These are phyloP conservation scores for Juglanconis sp. DNA, from an alignment of 2,329 filamentous ascomycete genomes.

Conservation along the genomic window DNA sequence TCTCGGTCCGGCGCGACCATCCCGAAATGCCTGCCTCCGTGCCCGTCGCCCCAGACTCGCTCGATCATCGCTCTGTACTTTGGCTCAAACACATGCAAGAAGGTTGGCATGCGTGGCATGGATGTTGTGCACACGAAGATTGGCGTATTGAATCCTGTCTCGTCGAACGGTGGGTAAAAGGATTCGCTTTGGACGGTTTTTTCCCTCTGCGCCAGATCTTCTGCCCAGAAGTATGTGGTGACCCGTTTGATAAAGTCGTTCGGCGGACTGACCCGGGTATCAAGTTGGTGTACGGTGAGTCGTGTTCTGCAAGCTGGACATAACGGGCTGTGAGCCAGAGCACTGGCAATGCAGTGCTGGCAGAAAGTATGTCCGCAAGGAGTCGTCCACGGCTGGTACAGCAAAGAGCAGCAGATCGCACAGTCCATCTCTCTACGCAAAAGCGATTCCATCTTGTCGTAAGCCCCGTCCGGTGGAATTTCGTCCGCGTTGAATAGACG, in stretches of 20 bases:
- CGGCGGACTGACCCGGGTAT: conserved; percentile 40
- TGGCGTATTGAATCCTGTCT: conserved; percentile 59
- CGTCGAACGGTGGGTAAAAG: conserved; percentile 36
- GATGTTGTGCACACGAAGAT: conserved; percentile 81
- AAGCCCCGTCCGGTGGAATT: conserved; percentile 32
- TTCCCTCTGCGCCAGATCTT: conserved; percentile 57
- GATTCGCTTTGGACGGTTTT: conserved; percentile 57
- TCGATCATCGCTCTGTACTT: conserved; percentile 87
- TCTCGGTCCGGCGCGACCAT: conserved; percentile 72
- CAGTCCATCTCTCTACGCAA: conserved; percentile 76
- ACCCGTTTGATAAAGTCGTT: conserved; percentile 65
- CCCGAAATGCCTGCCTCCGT: conserved; percentile 73
- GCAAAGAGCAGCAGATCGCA: conserved; percentile 79
- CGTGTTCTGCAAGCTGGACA: conserved; percentile 78
- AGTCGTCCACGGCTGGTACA: conserved; percentile 79
- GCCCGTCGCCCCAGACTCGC: conserved; percentile 54
- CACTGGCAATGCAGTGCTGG: conserved; percentile 70
- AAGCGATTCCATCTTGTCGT: conserved; percentile 58
- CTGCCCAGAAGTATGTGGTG: conserved; percentile 66
- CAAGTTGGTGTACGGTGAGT: conserved; percentile 49
- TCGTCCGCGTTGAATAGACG: conserved; percentile 26
- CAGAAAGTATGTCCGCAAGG: conserved; percentile 89
- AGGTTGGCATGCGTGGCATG: conserved; percentile 80
- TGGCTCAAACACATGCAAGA: conserved; percentile 90
- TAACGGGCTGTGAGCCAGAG: conserved; percentile 61